Evolutionary conservation across 148 eudicot species (phyloP), one percentile per base, ranked within the genome.

Genomic region (Persicaria tinctoria): DNA sequence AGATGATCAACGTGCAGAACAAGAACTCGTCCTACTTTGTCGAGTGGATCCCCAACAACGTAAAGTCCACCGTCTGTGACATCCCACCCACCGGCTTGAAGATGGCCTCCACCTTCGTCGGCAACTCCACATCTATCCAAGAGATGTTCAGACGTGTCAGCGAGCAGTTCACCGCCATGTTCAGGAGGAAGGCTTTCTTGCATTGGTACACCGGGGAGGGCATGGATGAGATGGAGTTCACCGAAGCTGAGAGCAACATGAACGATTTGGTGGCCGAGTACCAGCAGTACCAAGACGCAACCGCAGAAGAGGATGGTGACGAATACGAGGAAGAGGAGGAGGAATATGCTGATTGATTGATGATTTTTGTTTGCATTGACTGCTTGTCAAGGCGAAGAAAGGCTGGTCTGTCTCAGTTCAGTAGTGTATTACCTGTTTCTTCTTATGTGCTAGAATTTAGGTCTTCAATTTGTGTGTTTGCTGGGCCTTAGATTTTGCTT

Each of bases 11-110:
- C 46, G 87, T 86, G 0, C 89, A 86, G 41, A 86, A 84, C 87
- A 86, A 86, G 80, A 86, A 86, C 79, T 86, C 89, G 0, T 86
- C 89, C 14, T 86, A 86, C 80, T 86, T 86, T 70, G 88, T 86
- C 2, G 88, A 86, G 73, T 86, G 88, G 88, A 86, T 86, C 17
- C 86, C 88, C 4, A 84, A 86, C 79, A 86, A 86, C 18, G 87
- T 86, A n/a, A 86, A 86, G 70, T 86, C 89, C 1, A 86, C 87
- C 4, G 89, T 86, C 18, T 86, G 89, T 76, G 89, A 84, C n/a
- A 86, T 86, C 69, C 89, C 89, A 17, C 89, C 86, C 7, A 79
- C 82, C 46, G 89, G 89, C 3, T 38, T 86, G 74, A 83, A 83
- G 49, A 85, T 85, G 88, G 84, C 84, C 0, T 85, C 88, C 13